These are phyloP conservation scores for Amanita inopinata DNA, from an alignment of 768 basidiomycete genomes.

Conservation along the genomic window DNA sequence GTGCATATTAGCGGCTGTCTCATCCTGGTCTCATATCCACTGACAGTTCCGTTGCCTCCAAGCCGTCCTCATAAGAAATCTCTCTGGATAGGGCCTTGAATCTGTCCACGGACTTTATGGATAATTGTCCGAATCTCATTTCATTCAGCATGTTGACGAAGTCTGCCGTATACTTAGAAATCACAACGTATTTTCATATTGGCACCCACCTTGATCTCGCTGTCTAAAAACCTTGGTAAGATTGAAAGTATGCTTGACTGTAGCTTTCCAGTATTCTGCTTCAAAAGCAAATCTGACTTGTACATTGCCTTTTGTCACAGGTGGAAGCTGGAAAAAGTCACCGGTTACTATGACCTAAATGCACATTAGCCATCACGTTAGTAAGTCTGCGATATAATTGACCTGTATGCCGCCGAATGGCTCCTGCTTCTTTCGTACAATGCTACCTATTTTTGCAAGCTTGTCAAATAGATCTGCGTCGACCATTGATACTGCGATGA, in stretches of 20 bases:
- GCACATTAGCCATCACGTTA: neutral
- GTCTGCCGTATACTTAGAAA: slow-evolving; percentile 30
- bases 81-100: slow-evolving; percentile 64
- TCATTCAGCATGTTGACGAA: slow-evolving; percentile 97
- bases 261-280: slow-evolving; percentile 63
- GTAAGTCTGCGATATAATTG: slow-evolving; percentile 3
- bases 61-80: slow-evolving; percentile 70
- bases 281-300: slow-evolving; percentile 87
- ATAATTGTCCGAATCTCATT: slow-evolving; percentile 85
- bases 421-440: slow-evolving; percentile 45
- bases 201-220: slow-evolving; percentile 67
- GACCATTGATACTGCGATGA: slow-evolving; percentile 83
- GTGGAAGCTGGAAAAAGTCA: slow-evolving; percentile 97
- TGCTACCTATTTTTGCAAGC: slow-evolving; percentile 58
- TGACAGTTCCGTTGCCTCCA: slow-evolving; percentile 87
- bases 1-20: slow-evolving; percentile 3
- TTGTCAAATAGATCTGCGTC: slow-evolving; percentile 93
- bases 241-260: slow-evolving; percentile 79
- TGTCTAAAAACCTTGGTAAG: slow-evolving; percentile 95
- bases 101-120: slow-evolving; percentile 49
- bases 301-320: slow-evolving; percentile 58
- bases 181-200: slow-evolving; percentile 3
- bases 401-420: slow-evolving; percentile 97
- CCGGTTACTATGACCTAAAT: slow-evolving; percentile 81
- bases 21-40: slow-evolving; percentile 14